phyloP scores from a whole-genome alignment of 2,329 filamentous ascomycete species.

The Diplodia mutila region DNA sequence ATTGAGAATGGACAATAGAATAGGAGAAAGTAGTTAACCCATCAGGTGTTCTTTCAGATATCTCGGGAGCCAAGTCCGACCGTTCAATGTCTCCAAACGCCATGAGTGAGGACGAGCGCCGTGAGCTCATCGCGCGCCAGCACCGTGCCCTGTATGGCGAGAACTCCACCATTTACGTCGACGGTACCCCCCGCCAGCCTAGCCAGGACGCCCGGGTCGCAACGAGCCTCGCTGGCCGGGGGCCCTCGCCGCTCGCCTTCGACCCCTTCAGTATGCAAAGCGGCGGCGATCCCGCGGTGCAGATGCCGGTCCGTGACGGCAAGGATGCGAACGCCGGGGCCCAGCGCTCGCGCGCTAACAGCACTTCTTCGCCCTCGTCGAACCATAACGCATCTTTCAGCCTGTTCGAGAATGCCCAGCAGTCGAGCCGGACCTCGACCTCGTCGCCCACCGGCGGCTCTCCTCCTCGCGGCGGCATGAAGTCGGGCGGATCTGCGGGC shows the following conservation, averaged over 20 bases:
- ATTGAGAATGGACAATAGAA: slow-evolving; percentile 72
- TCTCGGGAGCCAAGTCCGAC: slow-evolving; percentile 78
- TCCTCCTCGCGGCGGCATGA: slow-evolving; percentile 67
- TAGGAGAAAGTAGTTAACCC: slow-evolving; percentile 46
- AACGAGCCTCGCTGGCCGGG: slow-evolving; percentile 65
- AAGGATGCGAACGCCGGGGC: slow-evolving; percentile 50
- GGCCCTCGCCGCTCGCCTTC: slow-evolving; percentile 78
- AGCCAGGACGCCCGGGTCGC: slow-evolving; percentile 66
- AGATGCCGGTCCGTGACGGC: slow-evolving; percentile 54
- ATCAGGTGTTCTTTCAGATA: slow-evolving; percentile 67
- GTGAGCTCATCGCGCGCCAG: slow-evolving; percentile 93
- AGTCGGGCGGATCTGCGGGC: slow-evolving; percentile 61
- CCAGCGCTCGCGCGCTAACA: slow-evolving; percentile 74
- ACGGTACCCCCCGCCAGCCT: slow-evolving; percentile 69
- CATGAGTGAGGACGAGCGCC: slow-evolving; percentile 94
- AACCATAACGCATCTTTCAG: slow-evolving; percentile 57
- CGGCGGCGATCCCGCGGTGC: slow-evolving; percentile 47
- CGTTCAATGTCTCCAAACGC: slow-evolving; percentile 81
- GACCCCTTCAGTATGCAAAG: slow-evolving; percentile 66
- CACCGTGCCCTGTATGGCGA: slow-evolving; percentile 91
- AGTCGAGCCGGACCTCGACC: slow-evolving; percentile 76
- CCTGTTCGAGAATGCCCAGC: slow-evolving; percentile 59
- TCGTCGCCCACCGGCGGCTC: slow-evolving; percentile 80
- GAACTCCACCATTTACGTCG: slow-evolving; percentile 67
- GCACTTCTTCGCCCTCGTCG: slow-evolving; percentile 80